Evolutionary conservation across 2,329 filamentous ascomycete genomes (phyloP).

Genomic region (Penicillium oxalicum): DNA sequence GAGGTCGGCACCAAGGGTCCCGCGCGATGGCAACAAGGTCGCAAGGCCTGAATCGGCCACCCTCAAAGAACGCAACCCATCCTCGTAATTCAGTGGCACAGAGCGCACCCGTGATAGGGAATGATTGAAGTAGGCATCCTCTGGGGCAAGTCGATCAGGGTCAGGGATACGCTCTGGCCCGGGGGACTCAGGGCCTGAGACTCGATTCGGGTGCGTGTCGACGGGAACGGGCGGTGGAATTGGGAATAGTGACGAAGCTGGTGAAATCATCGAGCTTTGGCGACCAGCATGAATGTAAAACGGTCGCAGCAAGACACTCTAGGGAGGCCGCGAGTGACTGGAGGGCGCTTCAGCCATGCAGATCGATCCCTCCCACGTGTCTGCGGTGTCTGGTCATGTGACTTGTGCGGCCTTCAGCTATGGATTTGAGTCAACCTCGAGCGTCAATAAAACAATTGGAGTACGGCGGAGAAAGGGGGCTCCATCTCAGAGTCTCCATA

Average conservation of each 20-base stretch:
- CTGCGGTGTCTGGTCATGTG: slow-evolving; percentile 7
- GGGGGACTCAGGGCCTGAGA: slow-evolving; percentile 31
- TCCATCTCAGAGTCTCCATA: too few species aligned
- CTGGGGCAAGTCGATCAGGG: slow-evolving; percentile 68
- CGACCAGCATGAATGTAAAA: slow-evolving; percentile 27
- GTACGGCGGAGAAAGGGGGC: too few species aligned
- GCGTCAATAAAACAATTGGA: too few species aligned
- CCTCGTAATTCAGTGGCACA: slow-evolving; percentile 34
- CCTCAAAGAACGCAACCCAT: slow-evolving; percentile 28
- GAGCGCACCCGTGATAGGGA: slow-evolving; percentile 54
- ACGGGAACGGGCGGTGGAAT: slow-evolving; percentile 42
- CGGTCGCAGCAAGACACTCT: slow-evolving; percentile 6
- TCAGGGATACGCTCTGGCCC: slow-evolving; percentile 44
- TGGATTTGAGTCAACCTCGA: too few species aligned
- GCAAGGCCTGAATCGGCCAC: slow-evolving; percentile 41
- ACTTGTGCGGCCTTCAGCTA: background rate
- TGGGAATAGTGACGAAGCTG: slow-evolving; percentile 30
- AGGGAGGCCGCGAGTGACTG: background rate
- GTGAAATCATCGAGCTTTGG: slow-evolving; percentile 29
- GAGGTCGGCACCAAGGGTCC: slow-evolving; percentile 32
- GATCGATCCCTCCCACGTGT: slow-evolving; percentile 15
- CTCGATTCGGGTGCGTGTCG: slow-evolving; percentile 43
- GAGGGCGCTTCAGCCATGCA: slow-evolving; percentile 2
- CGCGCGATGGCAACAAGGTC: slow-evolving; percentile 38
- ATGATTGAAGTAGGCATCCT: slow-evolving; percentile 68